Percentiles rank a stretch among this genome's conserved stretches.
Evolutionary conservation across 257 asterid genomes (phyloP).

Genomic region (Striga asiatica): DNA sequence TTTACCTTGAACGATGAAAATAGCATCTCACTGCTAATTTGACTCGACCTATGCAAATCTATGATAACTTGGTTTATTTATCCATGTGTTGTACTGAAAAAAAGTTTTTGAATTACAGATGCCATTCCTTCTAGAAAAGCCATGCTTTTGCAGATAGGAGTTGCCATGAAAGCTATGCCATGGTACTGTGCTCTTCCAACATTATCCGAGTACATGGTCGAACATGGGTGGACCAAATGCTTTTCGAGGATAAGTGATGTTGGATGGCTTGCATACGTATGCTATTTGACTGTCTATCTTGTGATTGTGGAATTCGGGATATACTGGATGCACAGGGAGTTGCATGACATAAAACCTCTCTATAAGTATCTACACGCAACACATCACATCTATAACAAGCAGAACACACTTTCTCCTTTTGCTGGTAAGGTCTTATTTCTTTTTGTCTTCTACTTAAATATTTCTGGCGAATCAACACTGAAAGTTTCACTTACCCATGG

Average conservation of each 20-base stretch:
- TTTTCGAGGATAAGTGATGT: conserved; percentile 58
- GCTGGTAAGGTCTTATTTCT: conserved; percentile 54
- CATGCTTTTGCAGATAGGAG: conserved; percentile 87
- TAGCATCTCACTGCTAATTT: too few relatives aligned
- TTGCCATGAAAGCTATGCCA: conserved; percentile 99
- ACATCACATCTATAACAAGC: conserved; percentile 98
- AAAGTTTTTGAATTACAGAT: conserved; percentile 35
- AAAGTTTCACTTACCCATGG: too few relatives aligned
- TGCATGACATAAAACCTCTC: conserved; percentile 92
- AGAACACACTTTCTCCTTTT: conserved; percentile 94
- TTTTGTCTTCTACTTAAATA: conserved; percentile 2
- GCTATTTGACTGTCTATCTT: conserved; percentile 44
- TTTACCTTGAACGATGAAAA: too few relatives aligned
- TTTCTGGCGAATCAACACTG: not conserved
- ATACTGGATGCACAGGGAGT: conserved; percentile 96
- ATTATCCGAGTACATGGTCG: conserved; percentile 80
- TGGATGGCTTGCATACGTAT: conserved; percentile 47
- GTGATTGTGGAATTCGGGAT: conserved; percentile 83
- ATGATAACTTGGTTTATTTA: not conserved
- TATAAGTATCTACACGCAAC: conserved; percentile 92
- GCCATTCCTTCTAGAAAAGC: conserved; percentile 74
- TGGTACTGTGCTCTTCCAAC: conserved; percentile 77
- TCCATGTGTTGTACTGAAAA: conserved; percentile 14
- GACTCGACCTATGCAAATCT: too few relatives aligned
- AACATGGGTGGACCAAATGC: conserved; percentile 83